Conservation (phyloP, 805 yeast genomes). For the Nakazawaea holstii region DNA sequence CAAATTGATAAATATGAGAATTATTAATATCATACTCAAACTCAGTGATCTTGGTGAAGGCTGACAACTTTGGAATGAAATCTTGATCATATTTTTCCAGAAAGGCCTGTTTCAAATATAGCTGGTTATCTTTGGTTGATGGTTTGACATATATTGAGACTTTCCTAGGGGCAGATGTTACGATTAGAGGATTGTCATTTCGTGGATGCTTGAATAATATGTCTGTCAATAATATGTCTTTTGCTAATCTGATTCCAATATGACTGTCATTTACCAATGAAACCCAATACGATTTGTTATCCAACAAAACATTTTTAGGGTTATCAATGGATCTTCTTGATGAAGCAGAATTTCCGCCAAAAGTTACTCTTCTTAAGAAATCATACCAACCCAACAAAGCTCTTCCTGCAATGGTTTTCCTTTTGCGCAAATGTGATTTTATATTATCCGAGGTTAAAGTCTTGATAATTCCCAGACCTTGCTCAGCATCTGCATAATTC, state of each 20-base stretch:
- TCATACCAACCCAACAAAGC: constrained; percentile 10
- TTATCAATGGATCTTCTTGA: not conserved
- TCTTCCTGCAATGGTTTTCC: constrained; percentile 1
- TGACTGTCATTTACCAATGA: constrained; percentile 2
- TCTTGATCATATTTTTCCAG: constrained; percentile 2
- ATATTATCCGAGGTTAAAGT: constrained; percentile 2
- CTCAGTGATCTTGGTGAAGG: constrained; percentile 5
- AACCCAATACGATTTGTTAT: constrained; percentile 6
- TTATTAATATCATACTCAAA: constrained; percentile 9
- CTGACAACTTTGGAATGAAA: not conserved
- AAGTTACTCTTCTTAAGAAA: constrained; percentile 2
- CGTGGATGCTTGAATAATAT: constrained; percentile 8
- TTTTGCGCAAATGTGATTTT: not conserved
- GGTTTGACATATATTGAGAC: constrained; percentile 10
- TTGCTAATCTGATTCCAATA: constrained; percentile 5
- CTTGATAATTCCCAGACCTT: constrained; percentile 2
- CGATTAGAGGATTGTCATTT: constrained; percentile 7
- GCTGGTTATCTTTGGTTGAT: not conserved
- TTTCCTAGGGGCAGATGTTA: constrained; percentile 9
- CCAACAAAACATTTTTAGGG: constrained; percentile 1
- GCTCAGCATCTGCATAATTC: constrained; percentile 9
- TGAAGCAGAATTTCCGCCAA: not conserved
- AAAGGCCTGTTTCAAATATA: not conserved
- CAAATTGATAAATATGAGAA: constrained; percentile 6
- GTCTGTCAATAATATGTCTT: constrained; percentile 5